Conservation (phyloP, 75 land plant species). For the Cunninghamia lanceolata region DNA sequence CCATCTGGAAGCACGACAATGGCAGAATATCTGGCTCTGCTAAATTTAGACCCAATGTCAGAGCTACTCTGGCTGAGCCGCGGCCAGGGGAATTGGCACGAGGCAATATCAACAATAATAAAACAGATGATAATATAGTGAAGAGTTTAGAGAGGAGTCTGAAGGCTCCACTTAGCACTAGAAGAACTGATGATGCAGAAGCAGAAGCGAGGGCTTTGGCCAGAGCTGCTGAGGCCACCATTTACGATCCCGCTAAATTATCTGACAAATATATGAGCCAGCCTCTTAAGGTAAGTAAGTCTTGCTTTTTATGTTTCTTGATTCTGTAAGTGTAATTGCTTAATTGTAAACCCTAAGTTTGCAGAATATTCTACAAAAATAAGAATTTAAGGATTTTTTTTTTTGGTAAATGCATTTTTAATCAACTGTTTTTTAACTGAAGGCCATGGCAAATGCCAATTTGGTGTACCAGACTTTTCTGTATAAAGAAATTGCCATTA, state of each 20-base stretch:
- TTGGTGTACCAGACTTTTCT: not conserved
- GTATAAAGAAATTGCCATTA: no score
- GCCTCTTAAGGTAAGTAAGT: conserved; percentile 73
- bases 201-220: conserved; percentile 84
- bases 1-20: not conserved
- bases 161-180: not conserved
- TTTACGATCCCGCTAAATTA: conserved; percentile 71
- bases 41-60: not conserved
- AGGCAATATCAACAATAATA: not conserved
- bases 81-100: conserved; percentile 3
- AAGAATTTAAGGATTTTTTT: no score
- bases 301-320: not conserved
- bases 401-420: no score
- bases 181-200: conserved; percentile 46
- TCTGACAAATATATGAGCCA: conserved; percentile 53
- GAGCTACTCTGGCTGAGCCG: not conserved
- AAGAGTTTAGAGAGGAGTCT: conserved; percentile 8
- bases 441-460: not conserved
- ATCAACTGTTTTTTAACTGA: not conserved
- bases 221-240: conserved; percentile 65
- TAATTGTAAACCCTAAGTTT: not conserved
- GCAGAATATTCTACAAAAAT: not conserved
- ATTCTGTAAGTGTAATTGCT: not conserved
- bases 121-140: not conserved
- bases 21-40: not conserved